These are phyloP conservation scores for Hypomontagnella monticulosa DNA, from an alignment of 495 filamentous ascomycete species.

Conservation along the genomic window DNA sequence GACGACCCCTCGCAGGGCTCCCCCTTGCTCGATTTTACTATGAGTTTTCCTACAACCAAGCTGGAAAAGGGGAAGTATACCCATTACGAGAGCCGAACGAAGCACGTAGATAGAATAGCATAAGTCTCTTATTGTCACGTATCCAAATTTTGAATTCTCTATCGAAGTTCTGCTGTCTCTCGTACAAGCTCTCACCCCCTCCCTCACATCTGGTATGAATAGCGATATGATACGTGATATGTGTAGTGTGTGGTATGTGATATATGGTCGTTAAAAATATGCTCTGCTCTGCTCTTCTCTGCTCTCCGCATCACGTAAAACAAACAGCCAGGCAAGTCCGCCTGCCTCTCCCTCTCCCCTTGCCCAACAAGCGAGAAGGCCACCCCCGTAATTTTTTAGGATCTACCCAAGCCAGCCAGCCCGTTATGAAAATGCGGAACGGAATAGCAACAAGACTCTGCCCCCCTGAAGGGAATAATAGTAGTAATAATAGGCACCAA, in stretches of 20 bases:
- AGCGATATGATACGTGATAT: background rate
- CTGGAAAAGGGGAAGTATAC: no score
- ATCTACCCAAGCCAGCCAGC: constrained; percentile 9
- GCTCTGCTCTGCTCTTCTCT: background rate
- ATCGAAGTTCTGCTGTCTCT: no score
- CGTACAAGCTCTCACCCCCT: no score
- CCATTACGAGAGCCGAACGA: no score
- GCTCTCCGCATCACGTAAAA: background rate
- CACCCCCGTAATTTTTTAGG: constrained; percentile 21
- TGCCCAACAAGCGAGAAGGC: constrained; percentile 14
- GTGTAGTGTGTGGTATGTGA: background rate
- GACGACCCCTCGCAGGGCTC: no score
- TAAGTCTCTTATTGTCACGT: no score
- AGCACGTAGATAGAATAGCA: no score
- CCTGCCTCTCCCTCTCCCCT: background rate
- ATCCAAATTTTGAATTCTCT: no score
- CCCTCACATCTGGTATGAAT: background rate
- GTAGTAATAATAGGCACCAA: no score
- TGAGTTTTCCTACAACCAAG: no score
- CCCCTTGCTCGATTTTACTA: no score
- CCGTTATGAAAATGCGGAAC: constrained; percentile 33
- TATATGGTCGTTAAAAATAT: background rate
- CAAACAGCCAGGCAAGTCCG: background rate
- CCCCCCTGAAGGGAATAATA: background rate
- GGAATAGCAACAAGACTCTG: constrained; percentile 19